phyloP scores from a whole-genome alignment of 148 eudicot species.

The Tetragonia tetragonoides region DNA sequence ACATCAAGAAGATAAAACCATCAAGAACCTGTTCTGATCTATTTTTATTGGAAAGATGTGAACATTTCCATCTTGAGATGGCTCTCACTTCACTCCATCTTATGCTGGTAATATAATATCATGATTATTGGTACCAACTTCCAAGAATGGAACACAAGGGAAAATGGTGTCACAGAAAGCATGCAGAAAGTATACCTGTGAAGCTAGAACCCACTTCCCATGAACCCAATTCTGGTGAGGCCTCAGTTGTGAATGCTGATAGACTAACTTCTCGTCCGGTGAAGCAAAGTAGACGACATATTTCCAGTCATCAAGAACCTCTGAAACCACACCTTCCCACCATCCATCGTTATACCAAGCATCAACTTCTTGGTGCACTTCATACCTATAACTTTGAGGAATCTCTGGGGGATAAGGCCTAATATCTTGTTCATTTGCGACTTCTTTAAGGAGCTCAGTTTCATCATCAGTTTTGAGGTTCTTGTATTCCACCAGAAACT shows the following conservation, averaged over 20 bases:
- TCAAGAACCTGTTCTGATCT: no score
- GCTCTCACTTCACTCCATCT: background rate
- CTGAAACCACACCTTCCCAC: conserved; percentile 74
- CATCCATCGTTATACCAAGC: conserved; percentile 64
- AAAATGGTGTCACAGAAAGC: background rate
- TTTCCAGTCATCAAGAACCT: conserved; percentile 34
- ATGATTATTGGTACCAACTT: background rate
- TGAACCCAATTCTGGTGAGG: conserved; percentile 63
- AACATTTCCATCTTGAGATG: background rate
- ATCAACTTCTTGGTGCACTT: conserved; percentile 59
- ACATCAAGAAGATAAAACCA: no score
- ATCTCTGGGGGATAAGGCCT: conserved; percentile 69
- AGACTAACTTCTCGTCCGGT: conserved; percentile 53
- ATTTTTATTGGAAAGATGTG: no score
- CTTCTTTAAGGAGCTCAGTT: conserved; percentile 46
- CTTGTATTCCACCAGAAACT: conserved; percentile 55
- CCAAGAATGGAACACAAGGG: no score
- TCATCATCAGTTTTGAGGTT: conserved; percentile 54
- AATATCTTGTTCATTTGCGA: conserved; percentile 47
- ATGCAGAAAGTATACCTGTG: conserved; percentile 11
- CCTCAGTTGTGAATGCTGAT: conserved; percentile 35
- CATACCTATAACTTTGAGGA: conserved; percentile 16
- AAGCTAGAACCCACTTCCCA: conserved; percentile 31
- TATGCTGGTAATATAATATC: background rate
- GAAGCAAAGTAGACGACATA: conserved; percentile 52